Evolutionary conservation across 2,329 filamentous ascomycete genomes (phyloP), one percentile per base, ranked within the genome.

Genomic region (Pseudophaeomoniella oleicola): DNA sequence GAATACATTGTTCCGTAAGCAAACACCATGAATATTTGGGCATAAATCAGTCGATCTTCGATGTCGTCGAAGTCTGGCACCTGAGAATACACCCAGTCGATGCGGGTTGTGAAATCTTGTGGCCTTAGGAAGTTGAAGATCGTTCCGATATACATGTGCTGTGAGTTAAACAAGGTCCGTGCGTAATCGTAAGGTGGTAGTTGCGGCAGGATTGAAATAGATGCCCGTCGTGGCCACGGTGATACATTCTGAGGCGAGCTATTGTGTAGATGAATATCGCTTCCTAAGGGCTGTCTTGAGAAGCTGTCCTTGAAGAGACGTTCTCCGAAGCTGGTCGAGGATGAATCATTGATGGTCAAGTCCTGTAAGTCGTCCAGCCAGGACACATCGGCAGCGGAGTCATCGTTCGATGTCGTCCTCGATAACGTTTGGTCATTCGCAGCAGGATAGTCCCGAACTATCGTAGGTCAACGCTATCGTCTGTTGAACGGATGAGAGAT

Each of bases 1-100:
- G 67, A 71, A 46, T 73, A 74, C 44, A 72, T 59, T 42, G 71
- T 63, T 0, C 70, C 70, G 44, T 70, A 71, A 0, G 69, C 67
- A 6, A 73, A 54, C 4, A 72, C 62, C 29, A 71, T 51, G 2
- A 73, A 52, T 3, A 69, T 53, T 36, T 73, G 68, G 38, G 67
- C 67, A 41, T 67, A 67, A 0, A 55, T 50, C 0, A 73, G 57
- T 36, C 68, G 70, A 2, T 59, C 58, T 19, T 69, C 61, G 14
- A 55, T 55, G 35, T 69, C 62, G 0, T 53, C 45, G 2, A 62
- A 51, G 32, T 69, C 58, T 0, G 59, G 59, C 1, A 55, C 52
- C 2, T 58, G 54, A 5, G 53, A 51, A 37, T 71, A 71, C 3
- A 65, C 62, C 17, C 56, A 48, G 11, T 56, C 42, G 1, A 72